These are phyloP conservation scores for Conoideocrella luteorostrata DNA, from an alignment of 2,329 filamentous ascomycete species.

Conservation along the genomic window DNA sequence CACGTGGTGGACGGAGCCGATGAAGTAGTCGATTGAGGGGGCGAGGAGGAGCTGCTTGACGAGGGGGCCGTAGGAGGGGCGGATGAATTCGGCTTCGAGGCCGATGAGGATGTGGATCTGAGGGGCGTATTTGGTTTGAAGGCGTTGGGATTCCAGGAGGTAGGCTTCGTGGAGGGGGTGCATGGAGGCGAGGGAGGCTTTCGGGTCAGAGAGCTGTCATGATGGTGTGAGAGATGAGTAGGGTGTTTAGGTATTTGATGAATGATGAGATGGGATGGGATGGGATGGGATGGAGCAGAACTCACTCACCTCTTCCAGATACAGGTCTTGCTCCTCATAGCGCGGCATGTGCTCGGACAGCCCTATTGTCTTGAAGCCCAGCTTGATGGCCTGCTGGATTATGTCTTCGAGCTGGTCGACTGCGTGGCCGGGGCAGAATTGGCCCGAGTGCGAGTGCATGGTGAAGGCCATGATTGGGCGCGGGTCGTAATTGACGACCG, in stretches of 20 bases:
- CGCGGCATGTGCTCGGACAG: constrained; percentile 96
- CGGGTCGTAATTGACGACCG: no score
- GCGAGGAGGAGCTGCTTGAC: constrained; percentile 55
- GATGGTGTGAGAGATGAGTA: neutral
- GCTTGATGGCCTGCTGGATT: constrained; percentile 67
- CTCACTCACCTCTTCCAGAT: constrained; percentile 73
- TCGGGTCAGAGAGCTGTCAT: constrained; percentile 41
- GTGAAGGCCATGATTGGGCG: constrained; percentile 82
- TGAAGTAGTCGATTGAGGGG: constrained; percentile 75
- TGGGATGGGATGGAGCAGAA: neutral
- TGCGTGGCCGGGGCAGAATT: constrained; percentile 91
- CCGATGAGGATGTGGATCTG: constrained; percentile 78
- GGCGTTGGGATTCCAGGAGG: constrained; percentile 64
- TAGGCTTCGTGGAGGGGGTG: constrained; percentile 61
- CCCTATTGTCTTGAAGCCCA: constrained; percentile 76
- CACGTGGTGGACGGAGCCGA: constrained; percentile 90
- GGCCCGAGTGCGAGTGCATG: constrained; percentile 95
- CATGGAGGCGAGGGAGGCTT: constrained; percentile 42
- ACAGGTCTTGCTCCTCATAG: constrained; percentile 65
- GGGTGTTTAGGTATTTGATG: no score
- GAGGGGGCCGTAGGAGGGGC: constrained; percentile 51
- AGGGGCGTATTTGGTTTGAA: constrained; percentile 62
- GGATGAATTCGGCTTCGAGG: constrained; percentile 92
- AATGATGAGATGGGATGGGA: constrained; percentile 4
- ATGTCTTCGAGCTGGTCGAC: constrained; percentile 79